Conservation (phyloP, 768 basidiomycete genomes). For the Leucocoprinus birnbaumii region DNA sequence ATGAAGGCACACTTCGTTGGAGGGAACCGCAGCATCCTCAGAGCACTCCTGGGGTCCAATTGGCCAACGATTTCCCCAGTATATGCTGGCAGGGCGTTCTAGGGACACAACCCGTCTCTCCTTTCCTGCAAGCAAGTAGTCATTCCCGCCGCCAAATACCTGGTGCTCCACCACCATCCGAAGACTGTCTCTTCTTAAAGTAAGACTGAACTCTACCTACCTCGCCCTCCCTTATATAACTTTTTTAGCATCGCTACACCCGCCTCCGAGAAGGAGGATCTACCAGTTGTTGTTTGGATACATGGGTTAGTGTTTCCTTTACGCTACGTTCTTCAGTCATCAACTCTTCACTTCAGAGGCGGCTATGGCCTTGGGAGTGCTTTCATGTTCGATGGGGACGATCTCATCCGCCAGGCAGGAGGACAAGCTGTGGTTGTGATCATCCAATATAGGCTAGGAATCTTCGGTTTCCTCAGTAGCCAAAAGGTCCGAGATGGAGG, state of each 20-base stretch:
- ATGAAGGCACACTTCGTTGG: constrained; percentile 10
- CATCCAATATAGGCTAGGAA: constrained; percentile 42
- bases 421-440: constrained; percentile 31
- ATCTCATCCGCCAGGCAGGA: constrained; percentile 27
- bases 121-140: not conserved
- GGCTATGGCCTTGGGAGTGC: not conserved
- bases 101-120: not conserved
- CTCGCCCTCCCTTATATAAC: not conserved
- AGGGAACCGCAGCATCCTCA: constrained; percentile 6
- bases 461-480: constrained; percentile 47
- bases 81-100: not conserved
- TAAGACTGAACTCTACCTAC: not conserved
- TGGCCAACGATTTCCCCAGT: not conserved
- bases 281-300: not conserved
- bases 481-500: constrained; percentile 37
- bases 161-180: not conserved
- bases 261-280: not conserved
- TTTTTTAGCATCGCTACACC: not conserved
- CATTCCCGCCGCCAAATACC: not conserved
- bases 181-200: not conserved
- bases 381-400: constrained; percentile 25
- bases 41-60: not conserved
- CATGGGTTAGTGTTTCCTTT: not conserved
- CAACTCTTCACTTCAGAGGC: not conserved
- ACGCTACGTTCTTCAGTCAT: not conserved